Evolutionary conservation across 805 yeast species (phyloP).

Genomic region (Grigorovia jiainica): DNA sequence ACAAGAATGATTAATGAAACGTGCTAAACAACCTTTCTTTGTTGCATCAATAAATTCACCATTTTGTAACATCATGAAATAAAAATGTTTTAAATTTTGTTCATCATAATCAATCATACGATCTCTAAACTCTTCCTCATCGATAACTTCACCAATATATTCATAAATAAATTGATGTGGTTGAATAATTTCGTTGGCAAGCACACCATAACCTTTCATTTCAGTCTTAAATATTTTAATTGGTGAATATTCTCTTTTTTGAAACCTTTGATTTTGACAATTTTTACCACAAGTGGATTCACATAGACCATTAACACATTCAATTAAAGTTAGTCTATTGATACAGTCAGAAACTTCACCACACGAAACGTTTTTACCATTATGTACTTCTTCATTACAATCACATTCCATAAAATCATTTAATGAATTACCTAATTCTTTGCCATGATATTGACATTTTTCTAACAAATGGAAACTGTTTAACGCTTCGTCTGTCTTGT

Average conservation of each 20-base stretch:
- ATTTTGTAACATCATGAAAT: constrained; percentile 91
- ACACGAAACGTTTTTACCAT: constrained; percentile 55
- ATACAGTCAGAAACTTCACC: constrained; percentile 83
- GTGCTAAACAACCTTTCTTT: constrained; percentile 72
- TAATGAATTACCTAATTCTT: constrained; percentile 52
- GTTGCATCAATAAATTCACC: constrained; percentile 96
- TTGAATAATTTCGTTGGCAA: constrained; percentile 52
- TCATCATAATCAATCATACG: constrained; percentile 69
- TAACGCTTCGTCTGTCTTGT: constrained; percentile 63
- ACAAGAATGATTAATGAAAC: constrained; percentile 93
- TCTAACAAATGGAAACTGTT: constrained; percentile 45
- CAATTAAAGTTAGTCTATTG: constrained; percentile 84
- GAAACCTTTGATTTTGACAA: constrained; percentile 87
- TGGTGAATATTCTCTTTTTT: constrained; percentile 57
- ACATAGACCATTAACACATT: constrained; percentile 66
- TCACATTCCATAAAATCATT: constrained; percentile 86
- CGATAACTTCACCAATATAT: constrained; percentile 89
- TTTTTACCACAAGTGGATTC: constrained; percentile 53
- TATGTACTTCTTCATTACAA: constrained; percentile 40
- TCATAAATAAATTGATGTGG: constrained; percentile 76
- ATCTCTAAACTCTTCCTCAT: constrained; percentile 61
- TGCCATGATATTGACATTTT: constrained; percentile 54
- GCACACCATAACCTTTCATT: constrained; percentile 80
- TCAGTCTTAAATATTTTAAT: constrained; percentile 81
- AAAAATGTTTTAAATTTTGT: constrained; percentile 67